A percentile compares a stretch with the other conserved stretches of the same genome.
These are phyloP conservation scores for Sinapis alba DNA, from an alignment of 441 rosid species.

Conservation along the genomic window DNA sequence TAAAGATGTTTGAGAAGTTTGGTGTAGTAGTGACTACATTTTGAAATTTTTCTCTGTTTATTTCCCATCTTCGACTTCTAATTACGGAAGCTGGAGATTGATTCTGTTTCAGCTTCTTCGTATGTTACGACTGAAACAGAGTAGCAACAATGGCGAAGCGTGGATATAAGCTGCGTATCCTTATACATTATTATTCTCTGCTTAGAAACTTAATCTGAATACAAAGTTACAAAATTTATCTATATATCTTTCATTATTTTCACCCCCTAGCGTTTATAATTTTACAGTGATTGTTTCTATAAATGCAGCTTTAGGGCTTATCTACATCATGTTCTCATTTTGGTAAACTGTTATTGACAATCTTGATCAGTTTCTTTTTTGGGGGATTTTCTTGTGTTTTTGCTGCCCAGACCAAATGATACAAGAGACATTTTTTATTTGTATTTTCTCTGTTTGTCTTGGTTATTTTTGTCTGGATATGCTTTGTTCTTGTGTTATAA, in stretches of 20 bases:
- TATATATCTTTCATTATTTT: background rate
- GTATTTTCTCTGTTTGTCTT: slow-evolving; percentile 18
- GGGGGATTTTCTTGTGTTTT: background rate
- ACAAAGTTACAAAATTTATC: slow-evolving; percentile 15
- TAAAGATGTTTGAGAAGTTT: background rate
- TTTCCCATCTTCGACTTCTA: background rate
- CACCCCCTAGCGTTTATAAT: background rate
- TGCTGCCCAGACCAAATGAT: too few species aligned
- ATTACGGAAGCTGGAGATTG: background rate
- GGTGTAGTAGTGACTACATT: slow-evolving; percentile 23
- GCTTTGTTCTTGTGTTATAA: slow-evolving; percentile 21
- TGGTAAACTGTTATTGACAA: background rate
- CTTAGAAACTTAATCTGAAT: background rate
- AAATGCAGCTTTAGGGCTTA: slow-evolving; percentile 13
- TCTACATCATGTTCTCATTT: slow-evolving; percentile 11
- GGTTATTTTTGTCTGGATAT: background rate
- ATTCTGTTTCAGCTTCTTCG: slow-evolving; percentile 11
- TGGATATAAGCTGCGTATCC: slow-evolving; percentile 43
- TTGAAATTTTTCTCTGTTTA: background rate
- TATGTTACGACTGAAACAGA: background rate
- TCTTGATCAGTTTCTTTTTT: background rate
- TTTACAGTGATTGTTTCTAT: background rate
- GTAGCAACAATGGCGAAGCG: slow-evolving; percentile 34
- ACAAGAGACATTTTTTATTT: slow-evolving; percentile 9
- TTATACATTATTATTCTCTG: background rate